These are phyloP conservation scores for Leptographium procerum DNA, from an alignment of 2,329 filamentous ascomycete species.

Conservation along the genomic window DNA sequence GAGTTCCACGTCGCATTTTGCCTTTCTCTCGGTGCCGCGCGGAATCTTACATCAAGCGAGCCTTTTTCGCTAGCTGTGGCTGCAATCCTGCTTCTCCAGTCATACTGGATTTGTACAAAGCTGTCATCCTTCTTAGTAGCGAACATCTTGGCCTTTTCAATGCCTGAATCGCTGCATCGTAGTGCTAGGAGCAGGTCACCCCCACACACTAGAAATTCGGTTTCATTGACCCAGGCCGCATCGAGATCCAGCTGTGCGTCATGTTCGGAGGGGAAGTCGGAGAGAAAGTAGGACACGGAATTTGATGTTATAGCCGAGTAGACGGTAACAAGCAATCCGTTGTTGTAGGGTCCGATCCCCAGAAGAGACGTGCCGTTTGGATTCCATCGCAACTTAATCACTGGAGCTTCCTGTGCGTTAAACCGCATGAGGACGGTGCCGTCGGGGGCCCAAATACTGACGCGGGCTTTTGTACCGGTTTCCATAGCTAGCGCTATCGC, in stretches of 20 bases:
- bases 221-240: constrained; percentile 47
- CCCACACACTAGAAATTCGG: constrained; percentile 47
- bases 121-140: constrained; percentile 41
- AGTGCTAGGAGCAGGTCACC: constrained; percentile 42
- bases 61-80: constrained; percentile 51
- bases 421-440: constrained; percentile 41
- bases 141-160: constrained; percentile 36
- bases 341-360: constrained; percentile 43
- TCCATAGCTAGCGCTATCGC: constrained; percentile 49
- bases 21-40: neutral
- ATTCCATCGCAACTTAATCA: constrained; percentile 53
- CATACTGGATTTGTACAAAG: constrained; percentile 45
- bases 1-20: neutral
- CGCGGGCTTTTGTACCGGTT: constrained; percentile 36
- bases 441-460: constrained; percentile 45
- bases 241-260: constrained; percentile 43
- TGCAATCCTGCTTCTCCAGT: constrained; percentile 38
- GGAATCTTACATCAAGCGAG: constrained; percentile 43
- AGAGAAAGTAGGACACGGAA: constrained; percentile 35
- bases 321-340: constrained; percentile 43
- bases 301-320: constrained; percentile 33
- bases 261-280: constrained; percentile 35
- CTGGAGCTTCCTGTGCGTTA: constrained; percentile 47
- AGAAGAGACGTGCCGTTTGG: constrained; percentile 42
- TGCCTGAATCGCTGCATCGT: constrained; percentile 32